Conservation (phyloP, 805 yeast species). For the Lachancea waltii region DNA sequence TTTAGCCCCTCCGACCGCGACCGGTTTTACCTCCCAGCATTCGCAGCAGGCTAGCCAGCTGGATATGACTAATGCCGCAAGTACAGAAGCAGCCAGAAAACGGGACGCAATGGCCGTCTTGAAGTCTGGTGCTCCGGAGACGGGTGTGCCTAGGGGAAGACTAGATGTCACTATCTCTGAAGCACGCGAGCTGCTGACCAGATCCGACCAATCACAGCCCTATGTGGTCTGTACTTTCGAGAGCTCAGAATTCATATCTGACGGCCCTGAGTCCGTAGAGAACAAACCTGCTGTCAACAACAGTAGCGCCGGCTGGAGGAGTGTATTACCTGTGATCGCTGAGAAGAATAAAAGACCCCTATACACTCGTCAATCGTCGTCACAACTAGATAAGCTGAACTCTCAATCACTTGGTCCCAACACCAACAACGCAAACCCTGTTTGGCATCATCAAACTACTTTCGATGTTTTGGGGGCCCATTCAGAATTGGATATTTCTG, state of each 20-base stretch:
- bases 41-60: constrained; percentile 2
- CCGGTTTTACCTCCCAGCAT: background rate
- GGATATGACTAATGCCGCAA: background rate
- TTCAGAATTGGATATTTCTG: constrained; percentile 82
- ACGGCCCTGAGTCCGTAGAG: constrained; percentile 52
- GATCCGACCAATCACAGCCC: constrained; percentile 56
- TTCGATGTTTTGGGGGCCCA: constrained; percentile 85
- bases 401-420: constrained; percentile 12
- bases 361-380: constrained; percentile 40
- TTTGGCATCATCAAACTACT: constrained; percentile 88
- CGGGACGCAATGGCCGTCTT: constrained; percentile 2
- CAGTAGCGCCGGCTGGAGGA: constrained; percentile 10
- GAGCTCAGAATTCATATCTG: constrained; percentile 82
- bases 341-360: constrained; percentile 34
- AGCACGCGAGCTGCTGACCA: constrained; percentile 61
- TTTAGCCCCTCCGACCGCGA: constrained; percentile 1
- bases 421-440: constrained; percentile 44
- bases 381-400: constrained; percentile 34
- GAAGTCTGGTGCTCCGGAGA: constrained; percentile 3
- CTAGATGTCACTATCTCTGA: constrained; percentile 74
- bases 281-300: constrained; percentile 29
- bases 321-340: constrained; percentile 20
- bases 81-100: background rate
- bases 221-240: constrained; percentile 90
- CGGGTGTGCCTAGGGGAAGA: constrained; percentile 64